A percentile compares a stretch with the other conserved stretches of the same genome.
phyloP scores from a whole-genome alignment of 2,329 filamentous ascomycete species.

The Epichloe uncinata region DNA sequence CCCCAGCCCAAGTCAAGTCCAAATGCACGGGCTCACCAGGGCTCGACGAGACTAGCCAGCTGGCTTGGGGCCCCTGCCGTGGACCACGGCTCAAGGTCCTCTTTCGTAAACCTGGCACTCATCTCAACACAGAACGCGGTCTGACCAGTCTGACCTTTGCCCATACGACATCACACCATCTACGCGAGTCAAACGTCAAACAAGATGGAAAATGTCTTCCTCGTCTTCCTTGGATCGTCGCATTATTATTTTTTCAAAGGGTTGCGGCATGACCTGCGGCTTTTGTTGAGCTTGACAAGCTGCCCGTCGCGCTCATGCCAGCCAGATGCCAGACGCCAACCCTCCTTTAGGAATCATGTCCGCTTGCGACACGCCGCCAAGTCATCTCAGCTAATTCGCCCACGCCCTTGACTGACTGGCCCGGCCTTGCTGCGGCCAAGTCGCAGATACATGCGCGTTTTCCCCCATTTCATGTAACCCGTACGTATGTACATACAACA shows the following conservation, averaged over 20 bases:
- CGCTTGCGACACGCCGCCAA: conserved; percentile 6
- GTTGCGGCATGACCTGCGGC: background rate
- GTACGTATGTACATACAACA: too few relatives aligned
- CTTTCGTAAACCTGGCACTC: background rate
- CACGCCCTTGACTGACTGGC: background rate
- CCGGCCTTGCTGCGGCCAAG: background rate
- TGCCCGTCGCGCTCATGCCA: background rate
- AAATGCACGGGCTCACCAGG: background rate
- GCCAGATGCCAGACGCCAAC: conserved; percentile 1
- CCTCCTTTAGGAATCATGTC: conserved; percentile 12
- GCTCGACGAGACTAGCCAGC: background rate
- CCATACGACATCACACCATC: background rate
- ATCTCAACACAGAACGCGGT: background rate
- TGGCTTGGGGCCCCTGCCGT: background rate
- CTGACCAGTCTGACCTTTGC: background rate
- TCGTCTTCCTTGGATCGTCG: background rate
- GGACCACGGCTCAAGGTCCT: background rate
- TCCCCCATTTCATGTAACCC: background rate
- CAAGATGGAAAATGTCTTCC: conserved; percentile 1
- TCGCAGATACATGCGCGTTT: background rate
- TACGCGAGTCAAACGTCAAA: conserved; percentile 1
- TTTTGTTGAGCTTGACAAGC: background rate
- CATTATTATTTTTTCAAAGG: background rate
- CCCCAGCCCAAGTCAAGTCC: background rate
- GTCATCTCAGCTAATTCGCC: background rate